Evolutionary conservation across 306 rosid species (phyloP).

Genomic region (Gastrolobium bilobum): DNA sequence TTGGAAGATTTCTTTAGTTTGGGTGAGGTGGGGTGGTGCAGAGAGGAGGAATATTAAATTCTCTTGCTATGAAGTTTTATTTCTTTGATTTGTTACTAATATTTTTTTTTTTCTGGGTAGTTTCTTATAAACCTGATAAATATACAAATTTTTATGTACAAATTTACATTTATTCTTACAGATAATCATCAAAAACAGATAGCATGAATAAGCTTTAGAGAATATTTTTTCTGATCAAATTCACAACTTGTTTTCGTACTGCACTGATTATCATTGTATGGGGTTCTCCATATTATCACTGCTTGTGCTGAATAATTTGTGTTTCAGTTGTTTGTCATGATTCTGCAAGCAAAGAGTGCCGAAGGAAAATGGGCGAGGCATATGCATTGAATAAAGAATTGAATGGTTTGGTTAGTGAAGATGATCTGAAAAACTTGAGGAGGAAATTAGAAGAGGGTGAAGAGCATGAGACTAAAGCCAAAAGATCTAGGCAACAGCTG

Average conservation of each 20-base stretch:
- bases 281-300: constrained; percentile 12
- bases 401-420: constrained; percentile 72
- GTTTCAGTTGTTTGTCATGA: constrained; percentile 91
- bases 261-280: not conserved
- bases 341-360: constrained; percentile 84
- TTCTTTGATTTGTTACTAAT: not conserved
- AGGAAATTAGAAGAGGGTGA: constrained; percentile 66
- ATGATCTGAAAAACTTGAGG: constrained; percentile 64
- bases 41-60: not conserved
- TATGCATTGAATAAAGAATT: constrained; percentile 78
- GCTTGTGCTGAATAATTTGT: constrained; percentile 24
- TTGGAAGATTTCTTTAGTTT: constrained; percentile 15
- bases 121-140: constrained; percentile 12
- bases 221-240: constrained; percentile 22
- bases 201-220: not conserved
- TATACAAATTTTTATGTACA: not conserved
- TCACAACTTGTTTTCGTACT: not conserved
- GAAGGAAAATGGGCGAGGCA: constrained; percentile 77
- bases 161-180: constrained; percentile 10
- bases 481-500: constrained; percentile 61
- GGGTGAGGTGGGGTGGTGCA: not conserved
- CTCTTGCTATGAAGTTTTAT: not conserved
- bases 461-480: constrained; percentile 52
- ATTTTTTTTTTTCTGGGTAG: not conserved
- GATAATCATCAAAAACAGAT: not conserved